Evolutionary conservation across 352 stramenopile genomes (phyloP).

Genomic region (Pythium grandisporangium): DNA sequence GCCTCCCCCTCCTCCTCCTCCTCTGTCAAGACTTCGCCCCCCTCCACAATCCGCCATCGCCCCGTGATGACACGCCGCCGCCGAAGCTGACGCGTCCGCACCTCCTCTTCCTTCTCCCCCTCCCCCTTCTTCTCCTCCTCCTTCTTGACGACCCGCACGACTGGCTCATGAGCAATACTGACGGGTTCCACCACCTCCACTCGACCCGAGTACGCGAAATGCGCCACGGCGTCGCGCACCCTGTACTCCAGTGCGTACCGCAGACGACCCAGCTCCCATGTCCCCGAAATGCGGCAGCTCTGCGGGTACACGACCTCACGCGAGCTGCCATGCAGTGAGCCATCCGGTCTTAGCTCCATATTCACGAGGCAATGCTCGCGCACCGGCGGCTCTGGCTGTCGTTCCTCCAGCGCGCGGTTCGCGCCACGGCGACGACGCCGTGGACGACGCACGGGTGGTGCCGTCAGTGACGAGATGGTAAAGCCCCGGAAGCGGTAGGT

Average conservation of each 20-base stretch:
- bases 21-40: constrained; percentile 25
- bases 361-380: constrained; percentile 58
- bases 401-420: too few species aligned
- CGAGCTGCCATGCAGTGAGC: constrained; percentile 38
- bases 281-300: constrained; percentile 31
- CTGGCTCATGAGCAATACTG: too few species aligned
- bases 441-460: background rate
- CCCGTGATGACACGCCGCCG: constrained; percentile 20
- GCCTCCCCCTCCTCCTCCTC: too few species aligned
- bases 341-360: constrained; percentile 41
- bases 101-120: constrained; percentile 1
- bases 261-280: constrained; percentile 35
- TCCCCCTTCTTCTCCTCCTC: background rate
- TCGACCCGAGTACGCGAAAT: constrained; percentile 51
- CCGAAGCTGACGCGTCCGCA: too few species aligned
- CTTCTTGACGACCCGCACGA: background rate
- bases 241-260: constrained; percentile 52
- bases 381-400: constrained; percentile 5
- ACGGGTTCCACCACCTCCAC: too few species aligned
- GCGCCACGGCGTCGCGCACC: constrained; percentile 50
- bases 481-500: constrained; percentile 63
- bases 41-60: constrained; percentile 56
- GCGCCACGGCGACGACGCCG: constrained; percentile 9
- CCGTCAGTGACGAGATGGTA: constrained; percentile 24
- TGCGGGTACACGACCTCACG: constrained; percentile 54